These are phyloP conservation scores for Dactylellina haptotyla DNA, from an alignment of 2,329 filamentous ascomycete genomes.

Conservation along the genomic window DNA sequence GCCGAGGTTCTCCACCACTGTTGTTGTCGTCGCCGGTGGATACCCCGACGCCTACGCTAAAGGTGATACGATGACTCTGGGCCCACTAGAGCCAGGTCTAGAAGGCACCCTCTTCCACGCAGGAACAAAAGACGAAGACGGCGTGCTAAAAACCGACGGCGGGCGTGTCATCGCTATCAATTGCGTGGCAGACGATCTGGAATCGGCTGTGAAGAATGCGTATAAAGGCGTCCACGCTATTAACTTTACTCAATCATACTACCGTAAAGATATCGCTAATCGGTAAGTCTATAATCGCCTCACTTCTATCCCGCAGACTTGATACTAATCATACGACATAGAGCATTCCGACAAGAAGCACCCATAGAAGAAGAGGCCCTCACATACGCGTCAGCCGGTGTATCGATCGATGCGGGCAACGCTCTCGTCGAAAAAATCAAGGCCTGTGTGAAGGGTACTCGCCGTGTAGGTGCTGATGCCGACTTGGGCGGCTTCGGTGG, in stretches of 20 bases:
- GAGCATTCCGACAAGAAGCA: conserved; percentile 58
- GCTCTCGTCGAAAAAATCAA: conserved; percentile 93
- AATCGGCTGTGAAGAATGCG: conserved; percentile 85
- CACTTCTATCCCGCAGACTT: not conserved
- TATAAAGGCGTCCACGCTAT: conserved; percentile 84
- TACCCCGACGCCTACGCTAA: conserved; percentile 89
- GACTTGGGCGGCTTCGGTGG: conserved; percentile 96
- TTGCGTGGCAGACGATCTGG: conserved; percentile 77
- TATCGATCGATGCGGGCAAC: conserved; percentile 94
- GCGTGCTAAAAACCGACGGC: conserved; percentile 78
- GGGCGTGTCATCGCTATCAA: conserved; percentile 95
- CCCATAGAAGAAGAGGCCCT: conserved; percentile 66
- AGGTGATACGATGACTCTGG: conserved; percentile 72
- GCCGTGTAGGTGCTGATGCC: conserved; percentile 85
- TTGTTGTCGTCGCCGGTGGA: conserved; percentile 91
- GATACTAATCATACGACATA: conserved; percentile 29
- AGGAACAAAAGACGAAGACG: conserved; percentile 75
- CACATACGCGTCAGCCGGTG: conserved; percentile 92
- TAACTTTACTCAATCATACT: conserved; percentile 89
- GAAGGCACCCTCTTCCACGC: conserved; percentile 88
- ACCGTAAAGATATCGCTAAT: conserved; percentile 89
- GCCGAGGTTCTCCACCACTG: conserved; percentile 80
- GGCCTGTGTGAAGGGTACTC: conserved; percentile 83
- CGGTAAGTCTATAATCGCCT: conserved; percentile 61
- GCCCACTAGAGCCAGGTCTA: conserved; percentile 58